Evolutionary conservation across 108 stramenopile genomes (phyloP).

Genomic region (Hondaea fermentalgiana): DNA sequence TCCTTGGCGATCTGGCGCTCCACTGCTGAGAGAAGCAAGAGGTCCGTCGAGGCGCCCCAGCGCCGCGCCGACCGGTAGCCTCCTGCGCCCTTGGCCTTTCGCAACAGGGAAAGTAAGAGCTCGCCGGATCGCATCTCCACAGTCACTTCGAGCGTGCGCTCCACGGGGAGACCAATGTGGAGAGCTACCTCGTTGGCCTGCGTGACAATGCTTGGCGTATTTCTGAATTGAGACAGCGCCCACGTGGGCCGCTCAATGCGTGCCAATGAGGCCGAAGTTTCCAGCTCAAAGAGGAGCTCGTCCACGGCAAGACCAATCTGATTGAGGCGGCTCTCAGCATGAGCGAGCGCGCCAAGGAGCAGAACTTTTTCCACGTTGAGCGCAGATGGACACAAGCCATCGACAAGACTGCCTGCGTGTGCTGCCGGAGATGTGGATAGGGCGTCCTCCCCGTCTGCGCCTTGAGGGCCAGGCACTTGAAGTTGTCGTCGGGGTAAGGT

Average conservation of each 20-base stretch:
- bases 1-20: background rate
- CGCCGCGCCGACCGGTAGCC: background rate
- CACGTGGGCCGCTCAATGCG: background rate
- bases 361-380: conserved; percentile 7
- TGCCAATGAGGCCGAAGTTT: background rate
- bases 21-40: background rate
- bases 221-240: background rate
- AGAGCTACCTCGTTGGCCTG: background rate
- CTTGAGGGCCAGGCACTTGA: background rate
- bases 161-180: background rate
- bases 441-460: background rate
- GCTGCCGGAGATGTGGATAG: background rate
- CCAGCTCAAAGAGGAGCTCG: background rate
- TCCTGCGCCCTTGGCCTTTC: background rate
- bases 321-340: conserved; percentile 3
- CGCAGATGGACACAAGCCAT: background rate
- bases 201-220: background rate
- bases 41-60: background rate
- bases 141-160: background rate
- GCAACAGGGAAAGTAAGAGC: background rate
- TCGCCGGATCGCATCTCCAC: conserved; percentile 2
- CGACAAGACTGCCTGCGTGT: background rate
- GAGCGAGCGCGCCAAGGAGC: background rate
- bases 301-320: background rate
- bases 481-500: background rate